Base-by-base conservation (phyloP, 2,329 filamentous ascomycete genomes). In the Neofusicoccum laricinum region DNA sequence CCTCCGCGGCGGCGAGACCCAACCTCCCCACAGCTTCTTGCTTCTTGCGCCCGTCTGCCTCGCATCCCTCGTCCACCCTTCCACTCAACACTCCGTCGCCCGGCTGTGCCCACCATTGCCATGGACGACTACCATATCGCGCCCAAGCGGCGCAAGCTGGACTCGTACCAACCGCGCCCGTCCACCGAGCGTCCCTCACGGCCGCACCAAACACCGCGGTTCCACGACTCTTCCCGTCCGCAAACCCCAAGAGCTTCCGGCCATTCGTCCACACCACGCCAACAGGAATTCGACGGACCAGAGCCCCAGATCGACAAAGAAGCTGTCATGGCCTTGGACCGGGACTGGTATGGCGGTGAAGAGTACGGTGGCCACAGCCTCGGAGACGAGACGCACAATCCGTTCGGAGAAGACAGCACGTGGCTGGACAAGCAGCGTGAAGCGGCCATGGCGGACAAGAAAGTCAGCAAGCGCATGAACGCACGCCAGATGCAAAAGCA, bases 261-360 rank as follows among this genome's bases (percentile, higher is more conserved):
- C 66, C 69, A 75, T 69, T 72, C 69, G 36, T 71, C 73, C 6
- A 74, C 72, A 17, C 82, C 82, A 0, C 82, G 81, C 66, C 88
- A 86, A 68, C 74, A 80, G 25, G 83, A 85, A 64, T 86, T 88
- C 65, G 86, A 90, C 51, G 85, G 83, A 2, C 84, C 86, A 0
- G 88, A 90, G 70, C 83, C 86, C 2, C 80, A 81, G 14, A 82
- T 87, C 14, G 82, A 85, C 38, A 85, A 89, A 43, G 86, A 91
- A 66, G 91, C 96, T 67, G 85, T 87, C 17, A 85, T 85, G 67
- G 91, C 88, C 10, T 82, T 97, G 63, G 93, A 97, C 74, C 87
- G 93, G 67, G 93, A 97, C 77, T 97, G 93, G 93, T 97, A 97
- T 72, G 88, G 87, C 21, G 91, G 91, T 53, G 93, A 96, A 72